phyloP scores from a whole-genome alignment of 75 land plant species.

The Adiantum capillusveneris region DNA sequence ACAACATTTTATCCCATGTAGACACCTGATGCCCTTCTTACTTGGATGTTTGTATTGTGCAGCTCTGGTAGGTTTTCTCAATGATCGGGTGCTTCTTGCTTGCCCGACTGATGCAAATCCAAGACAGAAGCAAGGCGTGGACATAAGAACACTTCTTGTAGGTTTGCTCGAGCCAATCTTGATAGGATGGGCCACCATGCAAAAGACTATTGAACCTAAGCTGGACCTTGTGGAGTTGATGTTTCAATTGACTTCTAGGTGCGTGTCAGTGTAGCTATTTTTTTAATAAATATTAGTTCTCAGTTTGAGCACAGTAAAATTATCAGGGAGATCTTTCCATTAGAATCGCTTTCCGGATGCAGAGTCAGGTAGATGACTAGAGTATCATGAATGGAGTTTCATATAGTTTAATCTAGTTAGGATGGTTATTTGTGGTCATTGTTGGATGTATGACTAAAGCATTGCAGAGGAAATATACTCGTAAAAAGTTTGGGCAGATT shows the following conservation, averaged over 20 bases:
- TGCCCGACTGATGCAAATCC: conserved; percentile 87
- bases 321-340: too few relatives aligned
- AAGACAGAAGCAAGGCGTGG: conserved; percentile 84
- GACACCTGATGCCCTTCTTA: not conserved
- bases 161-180: conserved; percentile 98
- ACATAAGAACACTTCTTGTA: conserved; percentile 84
- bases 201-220: conserved; percentile 83
- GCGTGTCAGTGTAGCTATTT: too few relatives aligned
- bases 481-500: too few relatives aligned
- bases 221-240: conserved; percentile 82
- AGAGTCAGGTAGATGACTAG: too few relatives aligned
- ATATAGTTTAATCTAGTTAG: too few relatives aligned
- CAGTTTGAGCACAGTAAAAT: too few relatives aligned
- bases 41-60: conserved; percentile 14
- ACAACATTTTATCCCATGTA: not conserved
- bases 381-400: too few relatives aligned
- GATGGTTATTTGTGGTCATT: too few relatives aligned
- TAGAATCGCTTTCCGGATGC: too few relatives aligned
- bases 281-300: too few relatives aligned
- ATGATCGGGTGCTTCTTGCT: conserved; percentile 84
- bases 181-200: conserved; percentile 97
- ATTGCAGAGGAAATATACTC: too few relatives aligned
- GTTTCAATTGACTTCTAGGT: conserved; percentile 96
- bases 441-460: too few relatives aligned
- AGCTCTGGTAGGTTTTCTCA: conserved; percentile 84